Conservation (phyloP, 176 grass and related monocot species). For the Cenchrus fungigraminus region DNA sequence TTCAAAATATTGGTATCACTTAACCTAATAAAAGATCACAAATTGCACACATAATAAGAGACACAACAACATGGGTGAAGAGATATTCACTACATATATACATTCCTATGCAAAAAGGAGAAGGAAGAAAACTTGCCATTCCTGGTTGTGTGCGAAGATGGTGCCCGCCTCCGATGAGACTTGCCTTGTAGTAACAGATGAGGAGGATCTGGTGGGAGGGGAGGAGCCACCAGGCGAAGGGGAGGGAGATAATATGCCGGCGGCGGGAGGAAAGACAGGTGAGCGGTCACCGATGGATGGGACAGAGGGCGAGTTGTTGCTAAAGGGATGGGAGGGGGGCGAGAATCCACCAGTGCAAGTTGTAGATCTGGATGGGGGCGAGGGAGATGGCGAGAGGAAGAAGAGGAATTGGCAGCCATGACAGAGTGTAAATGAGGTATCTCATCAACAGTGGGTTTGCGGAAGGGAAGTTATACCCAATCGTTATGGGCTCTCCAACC, state of each 20-base stretch:
- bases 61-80: neutral
- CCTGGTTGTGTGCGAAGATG: neutral
- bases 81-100: neutral
- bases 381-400: neutral
- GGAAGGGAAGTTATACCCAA: too few relatives aligned
- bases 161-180: accelerated
- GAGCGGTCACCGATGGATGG: neutral
- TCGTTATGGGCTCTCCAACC: too few relatives aligned
- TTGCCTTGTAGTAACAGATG: neutral
- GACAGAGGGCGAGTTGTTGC: neutral
- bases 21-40: neutral
- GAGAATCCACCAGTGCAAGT: neutral
- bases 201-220: neutral
- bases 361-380: neutral
- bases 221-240: neutral
- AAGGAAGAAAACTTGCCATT: neutral
- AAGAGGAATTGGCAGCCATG: too few relatives aligned
- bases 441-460: too few relatives aligned
- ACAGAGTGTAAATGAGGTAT: too few relatives aligned
- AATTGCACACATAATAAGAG: neutral
- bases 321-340: too few relatives aligned
- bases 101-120: neutral
- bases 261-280: neutral
- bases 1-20: neutral
- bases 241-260: neutral